phyloP scores from a whole-genome alignment of 2,329 filamentous ascomycete species.

The Sclerotinia sclerotiorum region DNA sequence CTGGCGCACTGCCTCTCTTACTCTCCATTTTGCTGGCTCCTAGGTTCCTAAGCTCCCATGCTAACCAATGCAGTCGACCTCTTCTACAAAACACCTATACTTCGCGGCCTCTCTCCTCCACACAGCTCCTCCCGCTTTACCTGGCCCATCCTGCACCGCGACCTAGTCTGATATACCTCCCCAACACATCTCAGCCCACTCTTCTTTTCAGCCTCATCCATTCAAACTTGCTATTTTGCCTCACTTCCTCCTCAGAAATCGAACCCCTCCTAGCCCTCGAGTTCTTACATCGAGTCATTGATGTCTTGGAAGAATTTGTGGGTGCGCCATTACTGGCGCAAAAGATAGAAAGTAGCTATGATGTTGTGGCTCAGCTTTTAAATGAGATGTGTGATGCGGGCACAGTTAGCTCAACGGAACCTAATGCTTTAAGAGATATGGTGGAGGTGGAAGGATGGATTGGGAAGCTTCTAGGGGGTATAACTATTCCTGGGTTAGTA shows the following conservation, averaged over 20 bases:
- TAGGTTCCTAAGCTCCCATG: background rate
- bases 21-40: background rate
- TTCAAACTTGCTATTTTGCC: slow-evolving; percentile 81
- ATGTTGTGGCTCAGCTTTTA: slow-evolving; percentile 89
- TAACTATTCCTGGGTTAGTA: slow-evolving; percentile 73
- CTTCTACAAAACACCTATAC: slow-evolving; percentile 89
- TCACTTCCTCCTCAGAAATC: slow-evolving; percentile 80
- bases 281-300: slow-evolving; percentile 89
- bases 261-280: slow-evolving; percentile 89
- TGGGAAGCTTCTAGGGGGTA: slow-evolving; percentile 82
- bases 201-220: slow-evolving; percentile 87
- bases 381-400: slow-evolving; percentile 97
- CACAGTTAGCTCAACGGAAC: slow-evolving; percentile 84
- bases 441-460: slow-evolving; percentile 91
- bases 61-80: slow-evolving; percentile 58
- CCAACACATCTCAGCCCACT: slow-evolving; percentile 79
- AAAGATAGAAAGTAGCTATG: slow-evolving; percentile 87
- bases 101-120: slow-evolving; percentile 73
- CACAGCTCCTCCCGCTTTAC: slow-evolving; percentile 80
- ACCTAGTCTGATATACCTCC: slow-evolving; percentile 82
- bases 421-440: slow-evolving; percentile 85
- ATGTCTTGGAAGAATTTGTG: slow-evolving; percentile 91
- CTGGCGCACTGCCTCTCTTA: slow-evolving; percentile 30
- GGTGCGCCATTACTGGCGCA: slow-evolving; percentile 80
- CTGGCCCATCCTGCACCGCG: slow-evolving; percentile 77